Base-by-base conservation (phyloP, 164 flowering plant genomes). In the Magnolia kwangsiensis region DNA sequence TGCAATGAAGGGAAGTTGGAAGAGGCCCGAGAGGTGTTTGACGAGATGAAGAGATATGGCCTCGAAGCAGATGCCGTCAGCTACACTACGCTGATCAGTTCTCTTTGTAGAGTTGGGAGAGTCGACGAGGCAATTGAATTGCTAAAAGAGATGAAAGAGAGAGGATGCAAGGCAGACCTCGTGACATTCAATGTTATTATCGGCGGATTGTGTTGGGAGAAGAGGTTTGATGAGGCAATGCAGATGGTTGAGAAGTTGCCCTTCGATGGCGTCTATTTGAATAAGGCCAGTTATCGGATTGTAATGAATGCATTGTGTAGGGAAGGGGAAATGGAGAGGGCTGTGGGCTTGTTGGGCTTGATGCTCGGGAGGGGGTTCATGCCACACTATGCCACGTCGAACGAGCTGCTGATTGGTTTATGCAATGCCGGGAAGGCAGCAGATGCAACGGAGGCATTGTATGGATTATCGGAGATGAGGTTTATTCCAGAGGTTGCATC, bases 301-400 rank as follows among this genome's bases (percentile, higher is more conserved):
- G 92, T 89, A 64, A 71, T 94, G 78, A 93, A 92, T 83, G 81
- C 75, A 72, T 83, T 94, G 82, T 85, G 88, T 78, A 86, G 83
- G 72, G 86, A 82, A 55, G 84, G 82, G 55, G 89, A 89, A 27
- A 72, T 90, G 75, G 83, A 84, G 70, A 87, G 80, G 82, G 96
- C 91, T 0, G 73, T 76, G 24, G 75, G 78, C 67, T 79, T 94
- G 67, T 65, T 96, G 81, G 77, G 74, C 71, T 75, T 94, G 81
- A 96, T 92, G 97, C 79, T 90, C 66, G 82, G 79, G 11, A 87
- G 96, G 78, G 91, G 96, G 0, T 85, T 90, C 78, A 3, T 85
- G 72, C 99, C 99, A 7, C 98, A 96, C 83, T 83, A 84, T 79
- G 93, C 89, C 0, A 94, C 98, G 18, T 92, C 96, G 29, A 94